Base-by-base conservation (phyloP, 495 filamentous ascomycete species). In the Peziza echinospora region DNA sequence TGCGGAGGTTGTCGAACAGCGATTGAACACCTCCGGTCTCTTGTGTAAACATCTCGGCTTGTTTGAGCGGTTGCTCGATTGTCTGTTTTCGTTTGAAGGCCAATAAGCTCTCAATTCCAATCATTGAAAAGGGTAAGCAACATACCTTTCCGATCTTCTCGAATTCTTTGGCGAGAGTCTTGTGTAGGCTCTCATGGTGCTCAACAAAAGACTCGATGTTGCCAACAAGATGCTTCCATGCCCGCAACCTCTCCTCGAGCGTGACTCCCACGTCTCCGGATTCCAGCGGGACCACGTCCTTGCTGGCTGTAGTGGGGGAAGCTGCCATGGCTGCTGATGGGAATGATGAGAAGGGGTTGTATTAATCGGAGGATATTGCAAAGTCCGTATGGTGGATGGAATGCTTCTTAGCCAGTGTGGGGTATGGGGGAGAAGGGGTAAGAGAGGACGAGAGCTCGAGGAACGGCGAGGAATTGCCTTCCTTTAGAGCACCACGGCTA, bases 181-280 rank as follows among this genome's bases (percentile, higher is more conserved):
- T 82, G 52, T 93, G 73, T 30, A 82, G 65, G 67, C 84, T 93
- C 59, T 92, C 84, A 21, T 80, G 82, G 9, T 77, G 74, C 30
- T 65, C 62, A 50, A 97, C 71, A 59, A 94, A 97, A 44, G 86
- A 81, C 62, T 94, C 85, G 23, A 97, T 64, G 60, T 93, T 86
- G 45, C 66, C 80, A 46, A 84, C 80, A 50, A 84, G 82, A 60
- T 97, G 91, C 58, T 94, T 97, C 81, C 83, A 97, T 26, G 91
- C 91, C 51, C 76, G 76, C 46, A 96, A 69, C 47, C 89, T 76
- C 64, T 96, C 79, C 17, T 78, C 65, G 44, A 97, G 75, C 21
- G 94, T 68, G 46, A 71, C 77, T 34, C 80, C 76, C 10, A 80
- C 79, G 72, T 87, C 30, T 16, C 40, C 28, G 9, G 46, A 47